Evolutionary conservation across 768 basidiomycete species (phyloP), one percentile per base, ranked within the genome.

Genomic region (Trametes punicea): DNA sequence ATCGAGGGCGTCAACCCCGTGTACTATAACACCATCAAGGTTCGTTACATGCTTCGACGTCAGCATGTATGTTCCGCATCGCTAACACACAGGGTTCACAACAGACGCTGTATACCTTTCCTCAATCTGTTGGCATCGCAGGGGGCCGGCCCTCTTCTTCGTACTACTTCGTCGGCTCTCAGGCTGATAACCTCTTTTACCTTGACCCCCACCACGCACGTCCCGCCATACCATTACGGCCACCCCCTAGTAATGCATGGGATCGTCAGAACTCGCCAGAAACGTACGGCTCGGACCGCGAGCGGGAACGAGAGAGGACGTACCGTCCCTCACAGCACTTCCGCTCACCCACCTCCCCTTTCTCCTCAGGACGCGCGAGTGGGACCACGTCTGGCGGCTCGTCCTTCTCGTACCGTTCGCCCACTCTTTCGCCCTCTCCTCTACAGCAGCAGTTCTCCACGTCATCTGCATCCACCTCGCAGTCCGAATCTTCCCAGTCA

Each of bases 101-200:
- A 11, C 27, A 96, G 93, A 76, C 81, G 23, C 70, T 98, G 29
- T 98, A 94, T 68, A 90, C 89, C 0, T 93, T 94, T 71, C 95
- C 95, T 0, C 96, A 98, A 73, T 92, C 88, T 2, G 89, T 97
- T 33, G 97, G 96, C 36, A 98, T 99, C 51, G 94, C 96, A 0
- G 96, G 97, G 34, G 96, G 96, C 2, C 81, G 97, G 20, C 97
- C 96, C 0, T 90, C 90, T n/a, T 94, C 92, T 0, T 97, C 94
- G 0, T 98, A 97, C 70, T 99, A 98, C 71, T 99, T 99, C 67
- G 90, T 99, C 45, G 96, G 93, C 15, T 80, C 87, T 0, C 96
- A 99, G 68, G 88, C 85, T 3, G 89, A 94, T 60, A 88, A 84
- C 46, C 78, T 98, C 6, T 87, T 93, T 66, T 89, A 92, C 65